Conservation (phyloP, 2,329 filamentous ascomycete species). For the Leptographium lundbergii region DNA sequence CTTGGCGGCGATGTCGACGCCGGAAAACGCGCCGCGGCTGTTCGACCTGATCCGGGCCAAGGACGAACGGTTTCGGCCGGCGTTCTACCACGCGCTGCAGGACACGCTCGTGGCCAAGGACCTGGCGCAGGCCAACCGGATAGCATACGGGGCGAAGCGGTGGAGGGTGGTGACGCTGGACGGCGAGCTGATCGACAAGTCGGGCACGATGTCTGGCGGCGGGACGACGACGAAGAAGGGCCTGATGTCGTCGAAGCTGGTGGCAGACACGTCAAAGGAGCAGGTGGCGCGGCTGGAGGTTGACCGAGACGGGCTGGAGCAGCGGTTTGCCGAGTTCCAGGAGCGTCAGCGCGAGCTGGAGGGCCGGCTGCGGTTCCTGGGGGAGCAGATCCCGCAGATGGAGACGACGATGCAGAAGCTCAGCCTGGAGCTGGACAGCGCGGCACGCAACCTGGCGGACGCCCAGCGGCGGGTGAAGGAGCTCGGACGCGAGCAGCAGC, state of each 20-base stretch:
- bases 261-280: conserved; percentile 76
- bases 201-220: conserved; percentile 97
- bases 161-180: conserved; percentile 96
- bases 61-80: conserved; percentile 72
- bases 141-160: conserved; percentile 83
- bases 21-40: conserved; percentile 80
- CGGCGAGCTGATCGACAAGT: conserved; percentile 93
- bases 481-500: conserved; percentile 66
- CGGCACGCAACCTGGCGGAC: conserved; percentile 72
- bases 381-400: conserved; percentile 66
- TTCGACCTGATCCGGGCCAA: conserved; percentile 90
- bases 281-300: conserved; percentile 77
- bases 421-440: conserved; percentile 75
- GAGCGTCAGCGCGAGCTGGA: conserved; percentile 75
- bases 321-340: conserved; percentile 73
- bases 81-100: conserved; percentile 91
- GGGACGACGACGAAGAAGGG: conserved; percentile 82
- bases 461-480: conserved; percentile 77
- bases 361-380: conserved; percentile 55
- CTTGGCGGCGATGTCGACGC: conserved; percentile 69
- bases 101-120: conserved; percentile 91
- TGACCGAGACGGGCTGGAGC: conserved; percentile 75
- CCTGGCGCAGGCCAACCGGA: conserved; percentile 89
- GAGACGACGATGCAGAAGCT: conserved; percentile 91
- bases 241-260: conserved; percentile 91